Evolutionary conservation across 2,329 filamentous ascomycete genomes (phyloP).

Genomic region (Monilinia polystroma): DNA sequence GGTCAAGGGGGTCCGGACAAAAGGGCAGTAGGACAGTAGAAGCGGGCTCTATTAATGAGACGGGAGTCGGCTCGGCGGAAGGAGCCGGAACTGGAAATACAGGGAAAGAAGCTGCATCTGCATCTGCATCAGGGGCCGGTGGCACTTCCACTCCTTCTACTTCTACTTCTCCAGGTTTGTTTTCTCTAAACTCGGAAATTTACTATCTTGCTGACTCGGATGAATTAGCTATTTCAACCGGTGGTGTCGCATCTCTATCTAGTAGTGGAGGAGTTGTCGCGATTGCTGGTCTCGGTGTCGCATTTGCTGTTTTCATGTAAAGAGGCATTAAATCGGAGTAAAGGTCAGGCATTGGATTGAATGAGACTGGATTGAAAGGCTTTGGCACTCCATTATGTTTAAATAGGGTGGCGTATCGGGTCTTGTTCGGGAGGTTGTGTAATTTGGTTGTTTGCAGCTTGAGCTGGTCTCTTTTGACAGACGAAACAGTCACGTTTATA

Average conservation of each 20-base stretch:
- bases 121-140: constrained; percentile 10
- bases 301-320: constrained; percentile 40
- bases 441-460: background rate
- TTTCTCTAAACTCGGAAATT: background rate
- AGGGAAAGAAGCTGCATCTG: constrained; percentile 1
- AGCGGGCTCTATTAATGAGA: constrained; percentile 5
- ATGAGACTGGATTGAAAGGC: background rate
- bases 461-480: constrained; percentile 10
- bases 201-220: background rate
- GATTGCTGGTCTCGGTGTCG: constrained; percentile 36
- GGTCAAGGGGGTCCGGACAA: background rate
- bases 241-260: constrained; percentile 30
- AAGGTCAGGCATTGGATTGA: background rate
- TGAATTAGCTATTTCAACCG: constrained; percentile 24
- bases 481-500: background rate
- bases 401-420: background rate
- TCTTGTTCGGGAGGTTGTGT: background rate
- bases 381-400: background rate
- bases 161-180: constrained; percentile 15
- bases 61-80: background rate
- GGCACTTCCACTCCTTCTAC: constrained; percentile 20
- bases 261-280: constrained; percentile 37
- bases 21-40: background rate
- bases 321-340: background rate
- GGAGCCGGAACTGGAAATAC: background rate